Base-by-base conservation (phyloP, 75 land plant species). In the Picea sitchensis region DNA sequence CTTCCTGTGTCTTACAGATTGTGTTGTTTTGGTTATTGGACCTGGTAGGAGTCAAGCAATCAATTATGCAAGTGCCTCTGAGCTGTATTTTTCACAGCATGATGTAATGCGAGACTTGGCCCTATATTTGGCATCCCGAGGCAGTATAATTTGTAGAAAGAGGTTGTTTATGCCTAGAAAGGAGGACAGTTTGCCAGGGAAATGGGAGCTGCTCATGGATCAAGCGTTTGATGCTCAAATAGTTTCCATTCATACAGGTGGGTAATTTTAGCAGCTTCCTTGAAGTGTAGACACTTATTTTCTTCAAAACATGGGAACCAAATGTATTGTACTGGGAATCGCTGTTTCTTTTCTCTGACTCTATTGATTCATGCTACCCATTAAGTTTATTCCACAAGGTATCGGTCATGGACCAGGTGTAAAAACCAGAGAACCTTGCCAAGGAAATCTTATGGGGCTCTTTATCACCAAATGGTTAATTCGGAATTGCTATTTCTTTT, bases 171-270 rank as follows among this genome's bases (percentile, higher is more conserved):
- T 91, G 92, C 80, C 90, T 3, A 84, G 77, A 61, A 88, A 83
- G 76, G 90, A 91, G 44, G 20, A 58, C 15, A 58, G n/a, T 14
- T 85, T 91, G 34, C 92, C 92, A 20, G 87, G 78, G 59, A 84
- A 86, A 44, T 91, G 90, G 92, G 68, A 75, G 67, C 79, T 86
- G 65, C 82, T 84, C 34, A 44, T 54, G 5, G 87, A 84, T 80
- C 47, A 77, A 30, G 78, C 85, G 18, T 91, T 86, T 72, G 74
- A 88, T 62, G 90, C 92, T n/a, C 88, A 82, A 61, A 58, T 91
- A 77, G 87, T 88, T 34, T 91, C 92, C 58, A 71, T 91, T 73
- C 90, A 91, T 47, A 88, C 90, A 79, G 92, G 92, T 91, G 81
- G 5, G n/a, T 7, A 2, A 51, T 51, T 51, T 51, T 51, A 51